Evolutionary conservation across 2,329 filamentous ascomycete species (phyloP).

Genomic region (Thermomyces lanuginosus): DNA sequence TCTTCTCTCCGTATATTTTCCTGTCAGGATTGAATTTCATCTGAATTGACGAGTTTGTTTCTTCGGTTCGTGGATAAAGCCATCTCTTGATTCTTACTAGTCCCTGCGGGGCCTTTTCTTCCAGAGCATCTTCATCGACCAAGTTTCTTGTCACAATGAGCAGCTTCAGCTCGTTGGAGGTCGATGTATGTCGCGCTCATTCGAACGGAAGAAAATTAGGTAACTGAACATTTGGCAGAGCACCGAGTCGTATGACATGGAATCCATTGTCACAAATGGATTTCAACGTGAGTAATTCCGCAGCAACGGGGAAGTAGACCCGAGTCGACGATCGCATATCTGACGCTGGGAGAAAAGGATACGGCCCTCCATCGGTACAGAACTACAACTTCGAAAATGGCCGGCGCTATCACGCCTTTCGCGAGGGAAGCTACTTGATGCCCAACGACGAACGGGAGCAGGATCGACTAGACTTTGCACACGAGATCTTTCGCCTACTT

Average conservation of each 20-base stretch:
- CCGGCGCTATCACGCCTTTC: constrained; percentile 10
- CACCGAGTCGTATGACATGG: constrained; percentile 5
- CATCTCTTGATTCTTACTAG: too few relatives aligned
- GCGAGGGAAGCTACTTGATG: constrained; percentile 9
- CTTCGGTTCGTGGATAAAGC: too few relatives aligned
- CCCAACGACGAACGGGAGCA: constrained; percentile 13
- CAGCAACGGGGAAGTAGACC: neutral
- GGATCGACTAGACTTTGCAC: constrained; percentile 10
- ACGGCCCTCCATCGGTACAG: constrained; percentile 3
- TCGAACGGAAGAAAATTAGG: neutral
- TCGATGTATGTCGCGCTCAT: constrained; percentile 4
- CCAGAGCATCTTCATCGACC: too few relatives aligned
- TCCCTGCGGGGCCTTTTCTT: too few relatives aligned
- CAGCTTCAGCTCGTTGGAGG: constrained; percentile 4
- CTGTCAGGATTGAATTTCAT: too few relatives aligned
- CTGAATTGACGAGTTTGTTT: too few relatives aligned
- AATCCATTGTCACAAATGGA: constrained; percentile 3
- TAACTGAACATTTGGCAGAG: constrained; percentile 1
- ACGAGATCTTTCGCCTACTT: constrained; percentile 6
- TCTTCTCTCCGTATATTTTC: too few relatives aligned
- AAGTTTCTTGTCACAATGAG: too few relatives aligned
- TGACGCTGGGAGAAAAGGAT: constrained; percentile 1
- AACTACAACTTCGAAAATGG: constrained; percentile 8
- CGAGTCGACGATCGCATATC: neutral
- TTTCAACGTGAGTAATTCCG: constrained; percentile 3